Conservation (phyloP, 306 rosid genomes). For the Betula pendula region DNA sequence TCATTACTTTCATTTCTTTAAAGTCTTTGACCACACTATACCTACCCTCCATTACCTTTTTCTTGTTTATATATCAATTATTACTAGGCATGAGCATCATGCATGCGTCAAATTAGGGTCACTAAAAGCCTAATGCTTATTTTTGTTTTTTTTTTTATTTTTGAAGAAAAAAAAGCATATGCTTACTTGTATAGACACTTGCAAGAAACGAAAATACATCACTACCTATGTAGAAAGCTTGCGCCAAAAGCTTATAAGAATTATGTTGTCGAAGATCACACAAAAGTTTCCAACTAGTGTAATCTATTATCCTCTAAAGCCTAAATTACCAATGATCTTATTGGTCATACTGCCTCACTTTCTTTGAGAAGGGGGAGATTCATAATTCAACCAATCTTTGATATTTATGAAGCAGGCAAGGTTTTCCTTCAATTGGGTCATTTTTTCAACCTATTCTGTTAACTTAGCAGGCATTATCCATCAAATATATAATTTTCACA, state of each 20-base stretch:
- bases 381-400: too few species aligned
- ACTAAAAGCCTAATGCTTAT: not conserved
- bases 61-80: constrained; percentile 1
- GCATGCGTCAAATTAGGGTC: constrained; percentile 4
- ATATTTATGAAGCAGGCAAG: too few species aligned
- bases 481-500: too few species aligned
- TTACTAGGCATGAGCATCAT: constrained; percentile 8
- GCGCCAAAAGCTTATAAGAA: not conserved
- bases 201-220: constrained; percentile 4
- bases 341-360: too few species aligned
- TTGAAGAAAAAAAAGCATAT: not conserved
- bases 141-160: too few species aligned
- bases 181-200: constrained; percentile 25
- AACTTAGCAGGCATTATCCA: too few species aligned
- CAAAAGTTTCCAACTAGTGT: not conserved
- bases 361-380: too few species aligned
- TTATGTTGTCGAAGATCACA: not conserved
- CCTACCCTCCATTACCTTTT: not conserved
- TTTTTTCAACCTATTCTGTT: too few species aligned
- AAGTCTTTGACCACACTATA: constrained; percentile 2
- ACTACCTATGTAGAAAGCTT: not conserved
- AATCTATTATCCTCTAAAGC: not conserved
- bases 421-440: too few species aligned
- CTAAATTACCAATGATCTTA: not conserved
- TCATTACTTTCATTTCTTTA: constrained; percentile 13